Evolutionary conservation across 306 rosid species (phyloP), one percentile per base, ranked within the genome.

Genomic region (Inga laurina): DNA sequence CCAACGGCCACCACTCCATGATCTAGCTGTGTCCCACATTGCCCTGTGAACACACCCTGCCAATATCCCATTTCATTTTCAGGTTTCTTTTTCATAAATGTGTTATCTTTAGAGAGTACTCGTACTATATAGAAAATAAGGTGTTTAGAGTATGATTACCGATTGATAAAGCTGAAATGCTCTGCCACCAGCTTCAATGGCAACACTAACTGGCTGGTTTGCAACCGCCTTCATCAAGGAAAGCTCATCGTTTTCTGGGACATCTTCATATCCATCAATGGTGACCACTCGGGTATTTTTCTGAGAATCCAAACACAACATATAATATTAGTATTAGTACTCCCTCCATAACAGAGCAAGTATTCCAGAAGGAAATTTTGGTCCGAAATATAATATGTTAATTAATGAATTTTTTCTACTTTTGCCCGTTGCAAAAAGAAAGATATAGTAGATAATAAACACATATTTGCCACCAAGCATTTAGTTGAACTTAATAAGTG

Each of bases 171-270:
- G 93, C 82, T 93, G 99, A 82, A 96, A 94, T 41, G 88, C 97
- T 79, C 97, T 84, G 86, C 99, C 98, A 45, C 97, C 98, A 62
- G 98, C 98, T 90, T 96, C 99, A 86, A 93, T 91, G 84, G 99
- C 99, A 76, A 93, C 94, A 49, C 94, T 91, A 82, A 93, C 78
- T 0, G 98, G 97, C 85, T 96, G 97, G 81, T 85, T 44, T 57
- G 98, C 89, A 81, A 91, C 86, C 5, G 99, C 98, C 79, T 91
- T 93, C 88, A 68, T 89, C 87, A 96, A 85, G 22, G 97, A 75
- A 24, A 78, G 86, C 87, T 96, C 98, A 84, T 96, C 94, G 46
- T 93, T 93, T 77, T 51, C 48, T 2, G 97, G 99, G 14, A 93
- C 92, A 81, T 93, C 97, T 87, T 96, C 98, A 67, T 86, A 91